Evolutionary conservation across 208 protist genomes (phyloP), one percentile per base, ranked within the genome.

Genomic region (Borovskyia barvae): DNA sequence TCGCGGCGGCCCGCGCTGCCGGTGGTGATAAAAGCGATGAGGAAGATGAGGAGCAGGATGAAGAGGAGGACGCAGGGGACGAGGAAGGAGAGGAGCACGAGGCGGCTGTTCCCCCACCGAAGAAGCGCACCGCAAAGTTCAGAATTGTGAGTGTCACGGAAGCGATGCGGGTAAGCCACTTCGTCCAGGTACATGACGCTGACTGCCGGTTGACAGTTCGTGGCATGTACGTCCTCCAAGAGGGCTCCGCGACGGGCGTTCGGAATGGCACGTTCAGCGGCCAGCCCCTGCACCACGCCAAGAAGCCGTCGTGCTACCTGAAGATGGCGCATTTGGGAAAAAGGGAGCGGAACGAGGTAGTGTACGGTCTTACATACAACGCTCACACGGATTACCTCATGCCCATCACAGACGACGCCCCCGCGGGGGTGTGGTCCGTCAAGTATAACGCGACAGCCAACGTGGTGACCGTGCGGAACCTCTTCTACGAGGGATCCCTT

Each of bases 341-440:
- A 35, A 30, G 53, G 24, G 67, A 53, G 45, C 66, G 53, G n/a
- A 92, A 93, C 55, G 26, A 60, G 12, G 17, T 80, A 1, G 63
- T 93, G 36, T 95, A 92, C 66, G 89, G 89, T 14, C 78, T 83
- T 20, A 90, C 85, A 17, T 93, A 93, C 78, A 89, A 91, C 61
- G 50, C 61, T 1, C 75, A 85, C 62, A 91, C 84, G 15, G 91
- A 97, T 49, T 85, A 75, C 49, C 73, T 97, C 25, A 64, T 62
- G 30, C 84, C 91, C 57, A 90, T 94, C 62, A 92, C 84, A 1
- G 86, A 92, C 53, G 91, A 97, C 68, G 81, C 75, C 30, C 91
- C 91, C 11, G 68, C 65, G 8, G 91, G 91, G 2, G 77, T 94
- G 19, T 97, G 91, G 91, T 76, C 76, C 0, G 76, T 94, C 26